phyloP scores from a whole-genome alignment of 495 filamentous ascomycete genomes.

The Aspergillus panamensis region DNA sequence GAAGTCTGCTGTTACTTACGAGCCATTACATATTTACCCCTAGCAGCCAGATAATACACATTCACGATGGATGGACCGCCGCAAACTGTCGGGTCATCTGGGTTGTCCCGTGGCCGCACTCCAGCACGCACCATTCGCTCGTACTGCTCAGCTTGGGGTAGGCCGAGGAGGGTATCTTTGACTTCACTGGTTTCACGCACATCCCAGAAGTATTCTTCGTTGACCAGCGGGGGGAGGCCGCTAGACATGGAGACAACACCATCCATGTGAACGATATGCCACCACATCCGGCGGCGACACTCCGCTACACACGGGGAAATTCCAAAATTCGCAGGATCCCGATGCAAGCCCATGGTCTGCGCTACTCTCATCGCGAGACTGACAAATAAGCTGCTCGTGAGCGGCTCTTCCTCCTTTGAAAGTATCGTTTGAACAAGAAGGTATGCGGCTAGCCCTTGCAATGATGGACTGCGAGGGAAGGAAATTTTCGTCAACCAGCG shows the following conservation, averaged over 20 bases:
- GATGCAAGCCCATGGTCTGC: slow-evolving; percentile 69
- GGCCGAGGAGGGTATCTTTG: slow-evolving; percentile 44
- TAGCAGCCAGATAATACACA: slow-evolving; percentile 45
- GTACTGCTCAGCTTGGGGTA: slow-evolving; percentile 38
- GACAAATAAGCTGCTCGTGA: slow-evolving; percentile 47
- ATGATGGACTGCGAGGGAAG: slow-evolving; percentile 45
- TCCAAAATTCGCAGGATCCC: slow-evolving; percentile 63
- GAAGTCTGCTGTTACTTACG: slow-evolving; percentile 27
- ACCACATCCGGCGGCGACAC: slow-evolving; percentile 67
- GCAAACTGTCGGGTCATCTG: slow-evolving; percentile 43
- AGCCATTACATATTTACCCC: slow-evolving; percentile 48
- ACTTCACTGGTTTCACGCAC: slow-evolving; percentile 45
- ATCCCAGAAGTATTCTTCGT: slow-evolving; percentile 48
- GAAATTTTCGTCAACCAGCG: slow-evolving; percentile 44
- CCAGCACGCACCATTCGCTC: slow-evolving; percentile 30
- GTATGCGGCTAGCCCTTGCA: slow-evolving; percentile 44
- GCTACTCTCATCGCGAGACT: slow-evolving; percentile 63
- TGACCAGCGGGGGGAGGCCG: slow-evolving; percentile 43
- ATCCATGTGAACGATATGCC: slow-evolving; percentile 69
- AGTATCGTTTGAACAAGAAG: slow-evolving; percentile 46
- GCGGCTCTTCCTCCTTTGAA: slow-evolving; percentile 46
- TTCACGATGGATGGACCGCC: slow-evolving; percentile 48
- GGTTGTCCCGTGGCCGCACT: slow-evolving; percentile 39
- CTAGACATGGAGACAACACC: slow-evolving; percentile 48
- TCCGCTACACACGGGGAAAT: slow-evolving; percentile 65